phyloP scores from a whole-genome alignment of 2,329 filamentous ascomycete genomes.

The Fusarium cicatricum region DNA sequence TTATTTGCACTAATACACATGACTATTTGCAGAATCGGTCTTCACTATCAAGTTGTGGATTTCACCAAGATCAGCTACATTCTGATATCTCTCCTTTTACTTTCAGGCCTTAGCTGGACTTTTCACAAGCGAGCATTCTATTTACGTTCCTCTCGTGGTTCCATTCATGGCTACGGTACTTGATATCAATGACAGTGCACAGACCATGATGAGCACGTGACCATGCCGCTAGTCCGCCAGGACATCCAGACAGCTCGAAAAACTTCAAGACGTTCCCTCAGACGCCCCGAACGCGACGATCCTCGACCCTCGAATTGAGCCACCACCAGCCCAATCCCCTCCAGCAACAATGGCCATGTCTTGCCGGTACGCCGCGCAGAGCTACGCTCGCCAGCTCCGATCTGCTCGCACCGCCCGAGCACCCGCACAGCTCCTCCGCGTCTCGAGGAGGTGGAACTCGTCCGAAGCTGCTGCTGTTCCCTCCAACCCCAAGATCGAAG shows the following conservation, averaged over 20 bases:
- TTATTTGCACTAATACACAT: too few relatives aligned
- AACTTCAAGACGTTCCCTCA: slow-evolving; percentile 49
- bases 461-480: slow-evolving; percentile 69
- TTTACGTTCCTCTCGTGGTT: background rate
- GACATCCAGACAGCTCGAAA: slow-evolving; percentile 50
- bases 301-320: slow-evolving; percentile 40
- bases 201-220: slow-evolving; percentile 30
- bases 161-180: background rate
- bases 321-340: slow-evolving; percentile 36
- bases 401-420: slow-evolving; percentile 56
- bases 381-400: slow-evolving; percentile 70
- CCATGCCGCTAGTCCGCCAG: slow-evolving; percentile 30
- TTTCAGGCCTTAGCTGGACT: too few relatives aligned
- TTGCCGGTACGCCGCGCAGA: slow-evolving; percentile 69
- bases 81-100: too few relatives aligned
- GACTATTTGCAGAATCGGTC: too few relatives aligned
- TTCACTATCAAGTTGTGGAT: too few relatives aligned
- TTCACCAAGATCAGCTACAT: too few relatives aligned
- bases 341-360: slow-evolving; percentile 65
- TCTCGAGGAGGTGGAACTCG: slow-evolving; percentile 84
- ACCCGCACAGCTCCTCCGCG: slow-evolving; percentile 58
- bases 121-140: background rate
- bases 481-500: slow-evolving; percentile 87
- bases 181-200: slow-evolving; percentile 4
- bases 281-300: slow-evolving; percentile 43